Percentiles rank a stretch among this genome's conserved stretches.
Evolutionary conservation across 2,329 filamentous ascomycete genomes (phyloP).

Genomic region (Podosphaera xanthii): DNA sequence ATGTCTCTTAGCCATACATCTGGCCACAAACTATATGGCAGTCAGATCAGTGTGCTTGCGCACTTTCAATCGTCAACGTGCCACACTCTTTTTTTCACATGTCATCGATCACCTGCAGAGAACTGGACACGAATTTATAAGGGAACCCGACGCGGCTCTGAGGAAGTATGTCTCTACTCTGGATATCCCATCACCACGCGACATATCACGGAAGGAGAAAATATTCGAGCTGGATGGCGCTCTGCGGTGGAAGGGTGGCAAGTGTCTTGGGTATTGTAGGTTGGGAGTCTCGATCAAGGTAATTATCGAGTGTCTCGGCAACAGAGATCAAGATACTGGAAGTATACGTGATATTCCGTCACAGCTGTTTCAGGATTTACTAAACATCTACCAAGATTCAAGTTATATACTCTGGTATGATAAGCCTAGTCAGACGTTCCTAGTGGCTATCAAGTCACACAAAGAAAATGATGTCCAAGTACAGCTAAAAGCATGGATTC

Average conservation of each 20-base stretch:
- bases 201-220: constrained; percentile 28
- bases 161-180: not conserved
- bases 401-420: constrained; percentile 40
- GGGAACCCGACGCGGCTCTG: not conserved
- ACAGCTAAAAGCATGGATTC: constrained; percentile 38
- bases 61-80: constrained; percentile 67
- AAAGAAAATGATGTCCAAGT: constrained; percentile 24
- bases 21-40: constrained; percentile 68
- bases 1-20: constrained; percentile 48
- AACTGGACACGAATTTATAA: not conserved
- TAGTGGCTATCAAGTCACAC: constrained; percentile 35
- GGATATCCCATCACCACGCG: constrained; percentile 31
- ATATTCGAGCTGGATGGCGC: constrained; percentile 13
- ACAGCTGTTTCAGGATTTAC: constrained; percentile 17
- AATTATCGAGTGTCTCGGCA: constrained; percentile 8
- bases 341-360: constrained; percentile 11
- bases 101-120: constrained; percentile 19
- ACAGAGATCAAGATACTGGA: constrained; percentile 1
- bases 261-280: constrained; percentile 27
- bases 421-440: constrained; percentile 20
- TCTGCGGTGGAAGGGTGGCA: constrained; percentile 27
- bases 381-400: constrained; percentile 26
- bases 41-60: constrained; percentile 68
- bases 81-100: constrained; percentile 49
- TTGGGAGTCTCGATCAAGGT: constrained; percentile 26